phyloP scores from a whole-genome alignment of 2,329 filamentous ascomycete species.

The Paraphaeosphaeria minitans region DNA sequence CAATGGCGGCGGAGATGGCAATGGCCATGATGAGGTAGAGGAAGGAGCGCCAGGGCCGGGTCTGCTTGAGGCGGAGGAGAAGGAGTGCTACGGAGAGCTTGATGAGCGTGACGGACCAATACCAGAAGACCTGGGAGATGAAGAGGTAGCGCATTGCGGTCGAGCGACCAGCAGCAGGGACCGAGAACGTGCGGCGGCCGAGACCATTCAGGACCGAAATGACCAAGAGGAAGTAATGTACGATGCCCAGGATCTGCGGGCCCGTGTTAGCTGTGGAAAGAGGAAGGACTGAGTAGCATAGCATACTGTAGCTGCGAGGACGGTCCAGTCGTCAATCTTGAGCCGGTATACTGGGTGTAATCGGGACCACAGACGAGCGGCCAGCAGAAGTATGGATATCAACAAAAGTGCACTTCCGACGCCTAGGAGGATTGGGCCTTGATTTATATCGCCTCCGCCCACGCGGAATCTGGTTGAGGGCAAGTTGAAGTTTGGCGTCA shows the following conservation, averaged over 20 bases:
- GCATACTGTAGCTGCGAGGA: constrained; percentile 25
- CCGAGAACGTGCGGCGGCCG: constrained; percentile 28
- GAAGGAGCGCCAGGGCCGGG: constrained; percentile 26
- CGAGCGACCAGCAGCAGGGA: constrained; percentile 20
- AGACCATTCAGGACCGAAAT: constrained; percentile 27
- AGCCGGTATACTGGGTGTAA: constrained; percentile 16
- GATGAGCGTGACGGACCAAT: constrained; percentile 32
- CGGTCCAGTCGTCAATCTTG: constrained; percentile 30
- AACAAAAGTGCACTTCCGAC: constrained; percentile 25
- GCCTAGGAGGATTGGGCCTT: constrained; percentile 30
- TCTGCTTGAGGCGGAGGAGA: constrained; percentile 29
- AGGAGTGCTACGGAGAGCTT: constrained; percentile 32
- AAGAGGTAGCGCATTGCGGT: constrained; percentile 29
- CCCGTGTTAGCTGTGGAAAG: not conserved
- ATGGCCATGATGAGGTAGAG: constrained; percentile 25
- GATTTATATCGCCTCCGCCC: constrained; percentile 16
- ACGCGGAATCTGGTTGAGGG: constrained; percentile 2
- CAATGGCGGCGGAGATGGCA: constrained; percentile 20
- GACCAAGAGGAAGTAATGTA: constrained; percentile 25
- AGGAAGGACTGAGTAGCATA: not conserved
- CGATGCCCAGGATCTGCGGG: constrained; percentile 25
- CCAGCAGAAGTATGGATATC: constrained; percentile 23
- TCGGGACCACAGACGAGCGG: constrained; percentile 29
- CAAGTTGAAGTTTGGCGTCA: constrained; percentile 9
- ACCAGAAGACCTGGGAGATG: constrained; percentile 33